Conservation (phyloP, 148 eudicot species). For the Fagopyrum esculentum region DNA sequence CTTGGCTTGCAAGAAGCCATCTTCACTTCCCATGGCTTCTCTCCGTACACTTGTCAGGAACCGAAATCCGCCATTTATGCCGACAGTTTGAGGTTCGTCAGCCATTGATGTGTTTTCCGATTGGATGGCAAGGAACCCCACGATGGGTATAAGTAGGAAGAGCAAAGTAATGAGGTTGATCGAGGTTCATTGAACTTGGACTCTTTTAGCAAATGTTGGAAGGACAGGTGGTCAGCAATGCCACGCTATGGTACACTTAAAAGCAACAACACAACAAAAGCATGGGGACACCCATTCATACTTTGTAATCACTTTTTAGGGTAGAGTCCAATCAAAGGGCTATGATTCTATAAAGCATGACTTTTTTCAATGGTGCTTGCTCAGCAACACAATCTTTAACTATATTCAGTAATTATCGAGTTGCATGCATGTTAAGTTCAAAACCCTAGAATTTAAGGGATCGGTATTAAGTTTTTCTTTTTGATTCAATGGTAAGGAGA, state of each 20-base stretch:
- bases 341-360: too few relatives aligned
- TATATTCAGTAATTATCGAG: too few relatives aligned
- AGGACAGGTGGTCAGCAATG: not conserved
- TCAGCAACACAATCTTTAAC: too few relatives aligned
- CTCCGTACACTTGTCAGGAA: not conserved
- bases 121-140: not conserved
- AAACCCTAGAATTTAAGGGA: too few relatives aligned
- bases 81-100: not conserved
- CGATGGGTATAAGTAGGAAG: not conserved
- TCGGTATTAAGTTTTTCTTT: too few relatives aligned
- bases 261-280: not conserved
- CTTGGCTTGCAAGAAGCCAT: not conserved
- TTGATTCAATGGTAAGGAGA: too few relatives aligned
- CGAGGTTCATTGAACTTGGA: slow-evolving; percentile 2
- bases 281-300: not conserved
- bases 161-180: not conserved
- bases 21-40: slow-evolving; percentile 1
- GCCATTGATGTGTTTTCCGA: not conserved
- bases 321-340: too few relatives aligned
- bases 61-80: not conserved
- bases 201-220: not conserved
- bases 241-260: not conserved
- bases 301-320: not conserved
- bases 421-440: too few relatives aligned
- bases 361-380: too few relatives aligned